Evolutionary conservation across 2,329 filamentous ascomycete species (phyloP).

Genomic region (Monosporascus sp.): DNA sequence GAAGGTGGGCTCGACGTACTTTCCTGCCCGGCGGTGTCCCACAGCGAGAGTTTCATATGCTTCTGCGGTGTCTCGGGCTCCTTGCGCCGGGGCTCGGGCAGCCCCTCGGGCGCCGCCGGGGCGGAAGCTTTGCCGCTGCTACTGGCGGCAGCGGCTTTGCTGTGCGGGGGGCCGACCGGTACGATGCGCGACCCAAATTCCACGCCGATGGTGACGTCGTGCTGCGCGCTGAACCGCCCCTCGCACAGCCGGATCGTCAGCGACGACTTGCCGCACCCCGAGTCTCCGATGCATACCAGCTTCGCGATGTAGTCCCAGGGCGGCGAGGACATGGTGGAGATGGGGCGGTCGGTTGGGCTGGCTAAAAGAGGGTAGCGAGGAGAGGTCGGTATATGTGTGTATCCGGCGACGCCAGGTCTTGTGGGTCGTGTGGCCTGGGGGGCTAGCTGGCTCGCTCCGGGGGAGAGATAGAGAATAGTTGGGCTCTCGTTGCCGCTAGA

Average conservation of each 20-base stretch:
- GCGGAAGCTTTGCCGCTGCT: constrained; percentile 32
- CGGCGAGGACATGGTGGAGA: constrained; percentile 49
- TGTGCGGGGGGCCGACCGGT: constrained; percentile 77
- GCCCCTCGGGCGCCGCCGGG: constrained; percentile 29
- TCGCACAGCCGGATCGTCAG: constrained; percentile 94
- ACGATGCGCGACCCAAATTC: constrained; percentile 94
- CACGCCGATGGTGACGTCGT: constrained; percentile 96
- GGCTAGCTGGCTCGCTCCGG: too few relatives aligned
- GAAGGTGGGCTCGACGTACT: constrained; percentile 37
- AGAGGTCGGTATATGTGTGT: not conserved
- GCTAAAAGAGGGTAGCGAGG: not conserved
- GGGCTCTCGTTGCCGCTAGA: too few relatives aligned
- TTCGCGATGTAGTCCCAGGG: constrained; percentile 99
- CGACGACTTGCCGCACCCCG: constrained; percentile 90
- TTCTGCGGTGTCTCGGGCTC: constrained; percentile 43
- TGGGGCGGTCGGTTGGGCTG: constrained; percentile 2
- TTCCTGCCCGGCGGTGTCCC: constrained; percentile 96
- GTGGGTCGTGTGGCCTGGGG: too few relatives aligned
- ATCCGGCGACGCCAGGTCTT: too few relatives aligned
- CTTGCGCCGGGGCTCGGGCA: constrained; percentile 47
- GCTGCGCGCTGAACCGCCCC: constrained; percentile 87
- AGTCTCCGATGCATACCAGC: constrained; percentile 95
- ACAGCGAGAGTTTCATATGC: constrained; percentile 90
- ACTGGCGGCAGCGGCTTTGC: constrained; percentile 25
- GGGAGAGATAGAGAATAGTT: too few relatives aligned